Conservation (phyloP, 345 rosid genomes). For the Dipteronia dyeriana region DNA sequence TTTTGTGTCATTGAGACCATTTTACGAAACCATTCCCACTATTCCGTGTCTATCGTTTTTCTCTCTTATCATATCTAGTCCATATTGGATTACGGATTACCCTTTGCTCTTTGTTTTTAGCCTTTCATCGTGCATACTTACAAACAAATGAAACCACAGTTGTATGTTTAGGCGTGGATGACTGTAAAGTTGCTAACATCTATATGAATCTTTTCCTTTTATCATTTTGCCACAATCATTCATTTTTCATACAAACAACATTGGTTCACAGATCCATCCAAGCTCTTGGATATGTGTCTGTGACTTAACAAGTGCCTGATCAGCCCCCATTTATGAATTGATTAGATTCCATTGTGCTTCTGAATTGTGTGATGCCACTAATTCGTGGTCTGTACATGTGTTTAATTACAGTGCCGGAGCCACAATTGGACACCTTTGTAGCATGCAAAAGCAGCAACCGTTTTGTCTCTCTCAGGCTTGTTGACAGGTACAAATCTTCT, state of each 20-base stretch:
- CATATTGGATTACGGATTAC: background rate
- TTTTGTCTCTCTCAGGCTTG: constrained; percentile 49
- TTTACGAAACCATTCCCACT: too few species aligned
- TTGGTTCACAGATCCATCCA: background rate
- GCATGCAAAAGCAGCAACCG: constrained; percentile 58
- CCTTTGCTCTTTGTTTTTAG: background rate
- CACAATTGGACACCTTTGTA: constrained; percentile 65
- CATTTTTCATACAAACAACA: background rate
- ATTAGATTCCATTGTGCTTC: background rate
- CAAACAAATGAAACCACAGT: background rate
- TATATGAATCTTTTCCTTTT: too few species aligned
- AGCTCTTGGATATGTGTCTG: constrained; percentile 1
- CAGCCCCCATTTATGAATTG: background rate
- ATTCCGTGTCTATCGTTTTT: background rate
- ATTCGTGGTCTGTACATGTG: background rate
- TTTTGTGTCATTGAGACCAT: background rate
- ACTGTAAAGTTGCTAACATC: too few species aligned
- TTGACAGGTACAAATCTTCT: constrained; percentile 22
- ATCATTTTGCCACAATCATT: too few species aligned
- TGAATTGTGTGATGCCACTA: background rate
- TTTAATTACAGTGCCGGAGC: constrained; percentile 54
- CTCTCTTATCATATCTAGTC: background rate
- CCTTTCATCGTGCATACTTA: background rate
- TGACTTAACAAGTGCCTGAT: background rate
- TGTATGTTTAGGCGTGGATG: background rate